Percentiles rank a stretch among this genome's conserved stretches.
phyloP scores from a whole-genome alignment of 441 rosid genomes.

The Pelargonium fulgidum region DNA sequence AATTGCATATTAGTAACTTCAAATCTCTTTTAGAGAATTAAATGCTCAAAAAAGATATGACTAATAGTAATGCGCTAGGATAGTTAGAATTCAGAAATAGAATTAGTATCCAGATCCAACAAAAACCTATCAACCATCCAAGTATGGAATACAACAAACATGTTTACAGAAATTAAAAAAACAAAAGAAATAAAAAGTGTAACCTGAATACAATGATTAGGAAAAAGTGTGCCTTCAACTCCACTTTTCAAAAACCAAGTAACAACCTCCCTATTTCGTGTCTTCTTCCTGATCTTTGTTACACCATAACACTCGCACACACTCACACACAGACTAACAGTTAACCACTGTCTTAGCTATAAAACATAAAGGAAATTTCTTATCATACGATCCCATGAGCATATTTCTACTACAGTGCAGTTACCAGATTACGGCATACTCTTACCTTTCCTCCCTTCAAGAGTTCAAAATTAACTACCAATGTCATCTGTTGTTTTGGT shows the following conservation, averaged over 20 bases:
- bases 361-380: background rate
- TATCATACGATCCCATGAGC: background rate
- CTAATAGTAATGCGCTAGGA: background rate
- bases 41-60: background rate
- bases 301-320: background rate
- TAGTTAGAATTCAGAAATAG: background rate
- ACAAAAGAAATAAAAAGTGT: background rate
- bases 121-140: background rate
- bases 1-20: background rate
- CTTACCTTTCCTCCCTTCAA: background rate
- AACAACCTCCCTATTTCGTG: background rate
- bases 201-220: background rate
- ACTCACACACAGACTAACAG: background rate
- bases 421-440: background rate
- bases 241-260: background rate
- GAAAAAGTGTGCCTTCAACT: background rate
- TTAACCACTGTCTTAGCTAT: background rate
- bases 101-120: background rate
- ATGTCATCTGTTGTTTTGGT: background rate
- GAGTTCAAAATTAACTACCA: background rate
- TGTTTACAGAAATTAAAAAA: background rate
- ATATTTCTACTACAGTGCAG: background rate
- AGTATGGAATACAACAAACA: background rate
- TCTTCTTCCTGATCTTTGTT: background rate
- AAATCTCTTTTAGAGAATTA: background rate